A percentile compares a stretch with the other conserved stretches of the same genome.
Evolutionary conservation across 306 rosid species (phyloP).

Genomic region (Acmispon strigosus): DNA sequence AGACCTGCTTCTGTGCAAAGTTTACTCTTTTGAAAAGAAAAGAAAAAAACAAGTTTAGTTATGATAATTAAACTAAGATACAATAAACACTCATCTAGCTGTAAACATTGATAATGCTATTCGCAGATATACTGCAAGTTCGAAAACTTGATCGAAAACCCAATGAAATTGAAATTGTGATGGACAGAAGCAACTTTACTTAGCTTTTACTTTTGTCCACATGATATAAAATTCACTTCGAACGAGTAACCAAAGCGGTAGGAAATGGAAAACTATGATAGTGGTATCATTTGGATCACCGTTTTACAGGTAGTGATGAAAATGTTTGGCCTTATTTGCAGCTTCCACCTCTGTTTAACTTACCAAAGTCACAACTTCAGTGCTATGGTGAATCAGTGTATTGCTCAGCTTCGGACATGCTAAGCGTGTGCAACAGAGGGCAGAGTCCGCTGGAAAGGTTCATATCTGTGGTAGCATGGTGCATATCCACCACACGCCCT

Average conservation of each 20-base stretch:
- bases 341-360: slow-evolving; percentile 78
- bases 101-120: neutral
- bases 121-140: too few relatives aligned
- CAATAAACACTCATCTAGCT: neutral
- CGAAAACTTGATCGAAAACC: too few relatives aligned
- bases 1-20: too few relatives aligned
- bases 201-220: too few relatives aligned
- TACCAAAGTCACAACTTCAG: slow-evolving; percentile 92
- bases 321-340: slow-evolving; percentile 16
- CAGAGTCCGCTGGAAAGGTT: slow-evolving; percentile 56
- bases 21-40: too few relatives aligned
- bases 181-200: too few relatives aligned
- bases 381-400: slow-evolving; percentile 77
- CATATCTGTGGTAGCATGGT: slow-evolving; percentile 66
- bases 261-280: neutral
- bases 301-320: neutral
- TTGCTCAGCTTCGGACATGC: slow-evolving; percentile 42
- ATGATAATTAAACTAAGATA: neutral
- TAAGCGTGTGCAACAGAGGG: slow-evolving; percentile 53
- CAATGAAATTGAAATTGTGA: too few relatives aligned
- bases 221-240: too few relatives aligned
- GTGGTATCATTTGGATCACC: neutral
- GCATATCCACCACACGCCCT: slow-evolving; percentile 71
- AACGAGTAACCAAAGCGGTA: too few relatives aligned
- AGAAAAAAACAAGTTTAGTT: too few relatives aligned